A percentile compares a stretch with the other conserved stretches of the same genome.
phyloP scores from a whole-genome alignment of 805 yeast species.

The Yarrowia sp. region DNA sequence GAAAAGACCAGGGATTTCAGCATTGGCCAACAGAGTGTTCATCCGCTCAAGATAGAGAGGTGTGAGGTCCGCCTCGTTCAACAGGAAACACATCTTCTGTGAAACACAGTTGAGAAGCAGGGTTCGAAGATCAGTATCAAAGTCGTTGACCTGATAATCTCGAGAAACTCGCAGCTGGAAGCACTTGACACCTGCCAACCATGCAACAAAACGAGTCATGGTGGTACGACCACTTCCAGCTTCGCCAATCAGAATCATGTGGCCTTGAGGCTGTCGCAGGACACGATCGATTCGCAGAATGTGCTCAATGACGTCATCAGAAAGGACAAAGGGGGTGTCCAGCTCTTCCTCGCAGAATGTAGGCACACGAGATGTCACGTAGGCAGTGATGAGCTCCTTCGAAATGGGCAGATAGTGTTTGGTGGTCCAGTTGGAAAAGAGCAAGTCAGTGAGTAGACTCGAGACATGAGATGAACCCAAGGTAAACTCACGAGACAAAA shows the following conservation, averaged over 20 bases:
- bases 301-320: conserved; percentile 70
- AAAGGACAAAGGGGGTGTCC: conserved; percentile 57
- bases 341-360: conserved; percentile 78
- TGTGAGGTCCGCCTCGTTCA: conserved; percentile 77
- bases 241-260: conserved; percentile 78
- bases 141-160: conserved; percentile 55
- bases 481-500: conserved; percentile 43
- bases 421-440: conserved; percentile 74
- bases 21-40: conserved; percentile 90
- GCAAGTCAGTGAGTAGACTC: conserved; percentile 49
- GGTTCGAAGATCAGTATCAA: conserved; percentile 60
- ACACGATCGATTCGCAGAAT: conserved; percentile 77
- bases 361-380: conserved; percentile 59
- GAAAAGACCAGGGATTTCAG: conserved; percentile 87
- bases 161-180: conserved; percentile 56
- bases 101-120: conserved; percentile 51
- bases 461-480: conserved; percentile 43
- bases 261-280: conserved; percentile 82
- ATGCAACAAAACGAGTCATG: conserved; percentile 73
- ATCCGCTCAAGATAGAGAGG: conserved; percentile 82
- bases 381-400: conserved; percentile 46
- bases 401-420: conserved; percentile 57
- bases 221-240: conserved; percentile 77
- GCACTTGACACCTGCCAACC: conserved; percentile 77
- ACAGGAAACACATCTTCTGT: conserved; percentile 58